A percentile compares a stretch with the other conserved stretches of the same genome.
phyloP scores from a whole-genome alignment of 2,329 filamentous ascomycete genomes.

The Fusarium subtropicale region DNA sequence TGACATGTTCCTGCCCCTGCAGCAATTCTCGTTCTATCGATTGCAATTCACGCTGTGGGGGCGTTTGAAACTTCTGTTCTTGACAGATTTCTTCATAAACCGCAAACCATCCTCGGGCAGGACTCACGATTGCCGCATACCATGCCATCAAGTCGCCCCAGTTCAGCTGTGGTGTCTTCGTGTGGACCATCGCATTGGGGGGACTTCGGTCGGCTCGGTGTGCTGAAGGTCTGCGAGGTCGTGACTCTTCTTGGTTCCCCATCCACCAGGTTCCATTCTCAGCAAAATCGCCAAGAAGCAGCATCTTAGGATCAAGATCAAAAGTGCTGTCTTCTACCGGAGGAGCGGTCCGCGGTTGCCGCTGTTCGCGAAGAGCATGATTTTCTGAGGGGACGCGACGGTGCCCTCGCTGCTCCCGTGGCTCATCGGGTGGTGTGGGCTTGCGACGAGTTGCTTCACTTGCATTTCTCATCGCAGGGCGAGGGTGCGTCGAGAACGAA shows the following conservation, averaged over 20 bases:
- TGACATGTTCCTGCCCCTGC: slow-evolving; percentile 74
- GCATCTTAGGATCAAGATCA: slow-evolving; percentile 79
- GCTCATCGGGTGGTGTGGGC: slow-evolving; percentile 50
- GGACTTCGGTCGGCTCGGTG: slow-evolving; percentile 35
- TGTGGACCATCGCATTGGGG: slow-evolving; percentile 25
- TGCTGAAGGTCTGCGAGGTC: slow-evolving; percentile 31
- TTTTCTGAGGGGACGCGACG: slow-evolving; percentile 56
- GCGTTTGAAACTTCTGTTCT: slow-evolving; percentile 45
- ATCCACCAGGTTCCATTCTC: slow-evolving; percentile 90
- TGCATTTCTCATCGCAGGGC: slow-evolving; percentile 46
- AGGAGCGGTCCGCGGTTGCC: slow-evolving; percentile 33
- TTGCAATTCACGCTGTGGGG: slow-evolving; percentile 54
- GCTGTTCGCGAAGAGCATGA: slow-evolving; percentile 21
- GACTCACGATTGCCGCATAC: slow-evolving; percentile 77
- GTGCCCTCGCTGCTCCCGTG: slow-evolving; percentile 38
- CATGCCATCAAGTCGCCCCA: slow-evolving; percentile 79
- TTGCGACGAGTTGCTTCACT: slow-evolving; percentile 48
- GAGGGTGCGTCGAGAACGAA: slow-evolving; percentile 72
- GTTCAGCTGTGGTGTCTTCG: slow-evolving; percentile 74
- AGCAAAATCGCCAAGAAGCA: slow-evolving; percentile 79
- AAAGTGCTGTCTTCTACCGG: slow-evolving; percentile 40
- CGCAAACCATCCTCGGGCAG: slow-evolving; percentile 74
- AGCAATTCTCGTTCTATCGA: slow-evolving; percentile 61
- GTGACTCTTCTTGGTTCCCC: slow-evolving; percentile 62
- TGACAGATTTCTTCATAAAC: slow-evolving; percentile 65